phyloP scores from a whole-genome alignment of 495 filamentous ascomycete species.

The Pyronema domesticum region DNA sequence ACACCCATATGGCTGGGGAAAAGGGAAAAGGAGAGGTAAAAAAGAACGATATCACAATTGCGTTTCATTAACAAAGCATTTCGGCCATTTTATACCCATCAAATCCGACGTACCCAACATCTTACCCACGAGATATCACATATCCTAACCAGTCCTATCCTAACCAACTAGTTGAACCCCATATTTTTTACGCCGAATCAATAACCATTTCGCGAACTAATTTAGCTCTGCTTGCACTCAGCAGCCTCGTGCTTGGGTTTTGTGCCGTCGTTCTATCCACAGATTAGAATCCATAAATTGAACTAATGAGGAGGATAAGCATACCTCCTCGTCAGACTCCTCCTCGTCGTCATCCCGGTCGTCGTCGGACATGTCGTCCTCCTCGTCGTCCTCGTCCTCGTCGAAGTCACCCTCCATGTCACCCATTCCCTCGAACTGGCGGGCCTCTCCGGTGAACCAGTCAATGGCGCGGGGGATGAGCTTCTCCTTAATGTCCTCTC shows the following conservation, averaged over 20 bases:
- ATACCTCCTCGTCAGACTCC: constrained; percentile 88
- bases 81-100: constrained; percentile 2
- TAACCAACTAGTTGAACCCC: neutral
- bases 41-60: constrained; percentile 3
- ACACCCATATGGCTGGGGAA: neutral
- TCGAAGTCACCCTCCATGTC: constrained; percentile 72
- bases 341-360: constrained; percentile 66
- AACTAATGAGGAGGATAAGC: constrained; percentile 4
- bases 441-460: constrained; percentile 98
- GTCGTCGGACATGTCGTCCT: constrained; percentile 75
- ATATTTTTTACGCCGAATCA: neutral
- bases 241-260: constrained; percentile 98
- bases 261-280: constrained; percentile 62
- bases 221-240: constrained; percentile 98
- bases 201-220: constrained; percentile 13
- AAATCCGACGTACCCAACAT: neutral
- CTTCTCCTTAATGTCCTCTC: constrained; percentile 99
- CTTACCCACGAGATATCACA: neutral
- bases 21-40: neutral
- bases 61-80: constrained; percentile 3
- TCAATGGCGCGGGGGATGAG: constrained; percentile 96
- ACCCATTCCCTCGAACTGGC: constrained; percentile 88
- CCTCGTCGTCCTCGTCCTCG: constrained; percentile 84
- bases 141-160: neutral
- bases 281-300: constrained; percentile 6